These are phyloP conservation scores for Penicillium bialowiezense DNA, from an alignment of 495 filamentous ascomycete genomes.

Conservation along the genomic window DNA sequence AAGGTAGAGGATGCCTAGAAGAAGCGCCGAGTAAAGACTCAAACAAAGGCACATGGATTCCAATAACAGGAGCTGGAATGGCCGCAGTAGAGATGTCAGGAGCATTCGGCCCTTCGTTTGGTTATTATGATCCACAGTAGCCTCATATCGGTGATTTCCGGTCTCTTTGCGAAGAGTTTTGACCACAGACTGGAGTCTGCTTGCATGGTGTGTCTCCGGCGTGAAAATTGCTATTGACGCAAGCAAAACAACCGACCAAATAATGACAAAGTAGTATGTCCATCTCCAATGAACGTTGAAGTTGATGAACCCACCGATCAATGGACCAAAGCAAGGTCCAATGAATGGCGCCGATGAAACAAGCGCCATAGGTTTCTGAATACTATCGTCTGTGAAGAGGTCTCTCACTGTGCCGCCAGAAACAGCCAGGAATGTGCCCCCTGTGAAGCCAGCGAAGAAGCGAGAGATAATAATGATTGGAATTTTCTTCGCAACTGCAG, in stretches of 20 bases:
- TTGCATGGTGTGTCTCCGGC: constrained; percentile 70
- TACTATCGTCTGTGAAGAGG: constrained; percentile 49
- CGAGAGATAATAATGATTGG: constrained; percentile 67
- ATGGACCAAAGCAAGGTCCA: constrained; percentile 38
- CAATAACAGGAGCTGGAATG: constrained; percentile 66
- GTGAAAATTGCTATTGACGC: constrained; percentile 59
- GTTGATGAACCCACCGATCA: constrained; percentile 65
- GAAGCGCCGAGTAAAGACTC: constrained; percentile 63
- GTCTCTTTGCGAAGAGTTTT: constrained; percentile 57
- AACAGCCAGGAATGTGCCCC: constrained; percentile 76
- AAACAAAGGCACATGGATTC: constrained; percentile 71
- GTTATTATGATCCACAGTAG: constrained; percentile 36
- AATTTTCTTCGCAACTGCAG: too few species aligned
- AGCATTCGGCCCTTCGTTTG: constrained; percentile 31
- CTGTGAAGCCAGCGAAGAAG: constrained; percentile 75
- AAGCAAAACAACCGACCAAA: constrained; percentile 54
- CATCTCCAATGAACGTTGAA: constrained; percentile 58
- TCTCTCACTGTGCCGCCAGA: constrained; percentile 83
- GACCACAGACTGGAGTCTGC: constrained; percentile 63
- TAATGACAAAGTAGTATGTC: constrained; percentile 68
- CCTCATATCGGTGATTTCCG: constrained; percentile 10
- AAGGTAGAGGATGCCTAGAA: constrained; percentile 71
- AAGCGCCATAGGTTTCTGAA: too few species aligned
- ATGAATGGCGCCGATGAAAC: not conserved
- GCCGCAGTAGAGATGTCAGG: constrained; percentile 55